These are phyloP conservation scores for Nemophila menziesii DNA, from an alignment of 257 asterid species.

Conservation along the genomic window DNA sequence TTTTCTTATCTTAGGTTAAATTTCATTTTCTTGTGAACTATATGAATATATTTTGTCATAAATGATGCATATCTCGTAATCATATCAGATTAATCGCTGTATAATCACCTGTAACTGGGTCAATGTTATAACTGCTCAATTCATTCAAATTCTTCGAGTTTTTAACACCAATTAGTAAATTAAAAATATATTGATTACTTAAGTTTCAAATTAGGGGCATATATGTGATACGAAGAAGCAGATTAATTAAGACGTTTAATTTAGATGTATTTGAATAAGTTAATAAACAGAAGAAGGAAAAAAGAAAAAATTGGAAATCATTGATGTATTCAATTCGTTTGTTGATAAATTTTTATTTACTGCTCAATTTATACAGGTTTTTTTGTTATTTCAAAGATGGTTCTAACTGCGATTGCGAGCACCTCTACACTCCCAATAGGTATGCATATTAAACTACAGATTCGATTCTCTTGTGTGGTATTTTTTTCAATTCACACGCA, in stretches of 20 bases:
- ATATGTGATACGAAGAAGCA: no score
- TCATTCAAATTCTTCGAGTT: background rate
- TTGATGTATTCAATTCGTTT: background rate
- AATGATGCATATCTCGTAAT: background rate
- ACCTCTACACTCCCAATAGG: constrained; percentile 25
- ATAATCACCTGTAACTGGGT: background rate
- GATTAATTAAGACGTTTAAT: no score
- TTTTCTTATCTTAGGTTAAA: background rate
- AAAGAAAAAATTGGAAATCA: background rate
- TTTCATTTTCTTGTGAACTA: background rate
- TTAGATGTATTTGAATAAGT: background rate
- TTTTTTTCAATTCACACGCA: background rate
- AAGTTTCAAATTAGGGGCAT: no score
- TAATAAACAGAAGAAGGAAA: background rate
- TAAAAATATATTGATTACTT: background rate
- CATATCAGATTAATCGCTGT: background rate
- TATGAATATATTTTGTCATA: background rate
- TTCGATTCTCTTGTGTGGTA: background rate
- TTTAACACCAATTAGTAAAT: background rate
- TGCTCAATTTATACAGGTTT: constrained; percentile 9
- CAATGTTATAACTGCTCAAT: background rate
- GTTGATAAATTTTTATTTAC: background rate
- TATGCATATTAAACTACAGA: constrained; percentile 7
- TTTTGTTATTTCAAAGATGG: constrained; percentile 15
- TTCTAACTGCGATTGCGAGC: constrained; percentile 21